Conservation (phyloP, 768 basidiomycete genomes). For the Tricholoma terreum region DNA sequence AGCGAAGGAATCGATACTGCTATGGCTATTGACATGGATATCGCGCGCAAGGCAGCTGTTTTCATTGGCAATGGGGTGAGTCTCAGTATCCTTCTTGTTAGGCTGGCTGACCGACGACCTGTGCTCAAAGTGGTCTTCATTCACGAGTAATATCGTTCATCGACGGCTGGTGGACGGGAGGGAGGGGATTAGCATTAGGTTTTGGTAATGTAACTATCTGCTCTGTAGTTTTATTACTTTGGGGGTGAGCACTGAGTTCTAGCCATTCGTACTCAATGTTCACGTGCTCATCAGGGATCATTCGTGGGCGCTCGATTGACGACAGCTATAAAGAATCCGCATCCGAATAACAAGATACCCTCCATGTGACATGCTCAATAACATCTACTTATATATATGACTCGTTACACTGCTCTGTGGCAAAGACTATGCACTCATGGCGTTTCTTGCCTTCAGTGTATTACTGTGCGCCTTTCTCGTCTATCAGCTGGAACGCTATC, state of each 20-base stretch:
- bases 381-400: too few species aligned
- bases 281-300: too few species aligned
- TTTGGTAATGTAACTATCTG: constrained; percentile 19
- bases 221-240: too few species aligned
- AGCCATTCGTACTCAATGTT: too few species aligned
- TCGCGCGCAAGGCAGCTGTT: constrained; percentile 34
- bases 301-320: too few species aligned
- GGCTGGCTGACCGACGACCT: not conserved
- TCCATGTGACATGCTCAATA: too few species aligned
- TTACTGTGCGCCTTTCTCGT: not conserved
- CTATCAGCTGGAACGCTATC: not conserved
- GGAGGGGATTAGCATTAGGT: constrained; percentile 32
- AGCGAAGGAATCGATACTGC: constrained; percentile 33
- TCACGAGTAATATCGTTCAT: constrained; percentile 38
- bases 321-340: too few species aligned
- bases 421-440: too few species aligned
- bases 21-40: constrained; percentile 40
- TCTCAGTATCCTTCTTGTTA: constrained; percentile 4
- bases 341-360: too few species aligned
- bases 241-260: too few species aligned
- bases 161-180: constrained; percentile 32
- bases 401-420: too few species aligned
- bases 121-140: constrained; percentile 34
- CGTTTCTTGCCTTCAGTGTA: not conserved
- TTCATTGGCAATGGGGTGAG: constrained; percentile 42